Percentiles rank a stretch among this genome's conserved stretches.
These are phyloP conservation scores for Anthoceros angustus DNA, from an alignment of 225 moss, liverwort and hornwort genomes.

Conservation along the genomic window DNA sequence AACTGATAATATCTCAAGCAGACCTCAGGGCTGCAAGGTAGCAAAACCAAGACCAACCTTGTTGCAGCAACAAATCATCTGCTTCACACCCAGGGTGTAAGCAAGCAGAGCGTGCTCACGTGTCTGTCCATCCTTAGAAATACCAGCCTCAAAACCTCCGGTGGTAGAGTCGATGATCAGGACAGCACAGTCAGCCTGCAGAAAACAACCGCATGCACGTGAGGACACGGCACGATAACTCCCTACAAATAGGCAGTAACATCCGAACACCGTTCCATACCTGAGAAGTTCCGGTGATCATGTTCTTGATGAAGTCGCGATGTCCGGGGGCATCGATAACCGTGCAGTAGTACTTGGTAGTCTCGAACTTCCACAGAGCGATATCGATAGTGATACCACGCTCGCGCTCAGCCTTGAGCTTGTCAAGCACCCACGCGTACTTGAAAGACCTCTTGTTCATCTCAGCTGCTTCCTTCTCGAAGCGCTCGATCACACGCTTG, in stretches of 20 bases:
- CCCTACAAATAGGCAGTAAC: too few relatives aligned
- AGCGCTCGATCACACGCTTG: constrained; percentile 50
- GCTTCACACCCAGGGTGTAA: constrained; percentile 65
- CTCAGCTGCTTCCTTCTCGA: constrained; percentile 45
- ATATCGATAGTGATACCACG: constrained; percentile 54
- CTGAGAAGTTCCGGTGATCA: constrained; percentile 48
- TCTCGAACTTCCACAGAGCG: constrained; percentile 49
- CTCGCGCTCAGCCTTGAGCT: constrained; percentile 50
- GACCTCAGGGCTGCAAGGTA: too few relatives aligned
- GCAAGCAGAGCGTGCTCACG: constrained; percentile 74
- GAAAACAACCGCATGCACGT: background rate
- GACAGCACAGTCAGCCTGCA: constrained; percentile 43
- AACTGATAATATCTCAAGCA: too few relatives aligned
- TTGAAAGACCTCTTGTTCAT: constrained; percentile 62
- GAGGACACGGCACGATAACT: background rate
- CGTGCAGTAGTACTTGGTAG: constrained; percentile 43
- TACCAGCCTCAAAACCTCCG: constrained; percentile 56
- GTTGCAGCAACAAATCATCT: constrained; percentile 80
- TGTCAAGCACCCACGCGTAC: constrained; percentile 51
- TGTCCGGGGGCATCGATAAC: constrained; percentile 48
- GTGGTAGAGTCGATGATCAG: constrained; percentile 54
- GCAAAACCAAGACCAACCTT: constrained; percentile 15
- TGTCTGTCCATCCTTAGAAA: constrained; percentile 56
- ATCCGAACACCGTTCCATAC: background rate
- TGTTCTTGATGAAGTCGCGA: constrained; percentile 59